Evolutionary conservation across 1,284 basidiomycete genomes (phyloP).

Genomic region (Rhodofomes roseus): DNA sequence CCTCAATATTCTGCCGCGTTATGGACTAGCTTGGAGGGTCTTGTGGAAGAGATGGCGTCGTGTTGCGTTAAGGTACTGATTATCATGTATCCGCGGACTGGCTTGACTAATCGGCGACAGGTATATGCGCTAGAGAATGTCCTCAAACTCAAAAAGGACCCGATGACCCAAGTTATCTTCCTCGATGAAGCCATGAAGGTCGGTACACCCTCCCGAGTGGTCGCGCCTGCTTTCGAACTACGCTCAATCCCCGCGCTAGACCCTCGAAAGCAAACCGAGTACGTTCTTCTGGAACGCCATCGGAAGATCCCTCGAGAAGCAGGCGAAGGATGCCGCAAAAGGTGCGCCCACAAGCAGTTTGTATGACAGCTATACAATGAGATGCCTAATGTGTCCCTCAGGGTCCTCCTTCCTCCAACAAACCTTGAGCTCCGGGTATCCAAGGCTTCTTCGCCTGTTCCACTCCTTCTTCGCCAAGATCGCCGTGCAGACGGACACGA

Average conservation of each 20-base stretch:
- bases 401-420: conserved; percentile 85
- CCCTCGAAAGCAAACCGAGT: conserved; percentile 87
- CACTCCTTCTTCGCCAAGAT: conserved; percentile 97
- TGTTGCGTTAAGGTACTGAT: conserved; percentile 83
- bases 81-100: background rate
- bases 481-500: conserved; percentile 89
- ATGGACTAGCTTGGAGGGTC: conserved; percentile 78
- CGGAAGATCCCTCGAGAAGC: conserved; percentile 75
- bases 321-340: conserved; percentile 73
- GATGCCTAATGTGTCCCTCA: conserved; percentile 24
- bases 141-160: conserved; percentile 82
- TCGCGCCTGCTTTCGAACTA: background rate
- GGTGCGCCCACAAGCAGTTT: conserved; percentile 36
- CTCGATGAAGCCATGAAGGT: conserved; percentile 92
- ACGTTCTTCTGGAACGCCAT: conserved; percentile 88
- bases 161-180: conserved; percentile 74
- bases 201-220: no score
- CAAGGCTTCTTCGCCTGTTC: conserved; percentile 82
- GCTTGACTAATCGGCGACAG: conserved; percentile 32
- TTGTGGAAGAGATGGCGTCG: conserved; percentile 87
- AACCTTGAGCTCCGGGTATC: conserved; percentile 82
- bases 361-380: background rate
- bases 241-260: conserved; percentile 26
- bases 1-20: conserved; percentile 80
- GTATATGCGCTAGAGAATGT: conserved; percentile 96